Base-by-base conservation (phyloP, 2,329 filamentous ascomycete genomes). In the Diaporthe sp. region DNA sequence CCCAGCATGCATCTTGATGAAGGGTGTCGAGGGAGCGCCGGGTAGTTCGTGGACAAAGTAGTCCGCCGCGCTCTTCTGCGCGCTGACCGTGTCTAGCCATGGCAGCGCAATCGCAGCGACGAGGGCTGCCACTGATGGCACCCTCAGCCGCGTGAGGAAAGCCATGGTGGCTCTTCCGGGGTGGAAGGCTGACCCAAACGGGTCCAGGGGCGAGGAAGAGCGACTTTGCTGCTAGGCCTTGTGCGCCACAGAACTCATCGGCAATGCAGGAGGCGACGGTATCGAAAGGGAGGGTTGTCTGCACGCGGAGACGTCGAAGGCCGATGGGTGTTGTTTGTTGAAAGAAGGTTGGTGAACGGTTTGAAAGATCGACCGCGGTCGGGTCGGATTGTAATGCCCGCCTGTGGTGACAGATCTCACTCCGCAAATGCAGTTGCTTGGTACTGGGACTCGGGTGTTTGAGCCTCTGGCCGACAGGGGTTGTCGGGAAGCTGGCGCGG, bases 1-100 rank as follows among this genome's bases (percentile, higher is more conserved):
- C 95, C 97, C 97, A 87, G 97, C 96, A 89, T 98, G 97, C 96
- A 98, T 98, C 88, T 98, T 98, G 82, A 98, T 86, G 77, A 95
- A 86, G 51, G 95, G 92, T 28, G 91, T 93, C 79, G 92, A 88
- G 13, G 97, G 96, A 73, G 94, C 92, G 44, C 97, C 97, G 8
- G 97, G 97, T 28, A 99, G 88, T 12, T 92, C 91, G 80, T 92
- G 92, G 72, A 99, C 94, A 86, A 93, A 98, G 85, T 98, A 99
- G 84, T 99, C 96, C 44, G 93, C 94, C 63, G 94, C 93, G 2
- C 90, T 89, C 82, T 85, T 80, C 85, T 89, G 81, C 76, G 83
- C 80, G 74, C 81, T 79, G 78, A 86, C 77, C 22, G 82, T 80
- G 34, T 82, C 77, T 31, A 86, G 83, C 80, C 86, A 87, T 73